Base-by-base conservation (phyloP, 2,329 filamentous ascomycete species). In the Penicillium hordei region DNA sequence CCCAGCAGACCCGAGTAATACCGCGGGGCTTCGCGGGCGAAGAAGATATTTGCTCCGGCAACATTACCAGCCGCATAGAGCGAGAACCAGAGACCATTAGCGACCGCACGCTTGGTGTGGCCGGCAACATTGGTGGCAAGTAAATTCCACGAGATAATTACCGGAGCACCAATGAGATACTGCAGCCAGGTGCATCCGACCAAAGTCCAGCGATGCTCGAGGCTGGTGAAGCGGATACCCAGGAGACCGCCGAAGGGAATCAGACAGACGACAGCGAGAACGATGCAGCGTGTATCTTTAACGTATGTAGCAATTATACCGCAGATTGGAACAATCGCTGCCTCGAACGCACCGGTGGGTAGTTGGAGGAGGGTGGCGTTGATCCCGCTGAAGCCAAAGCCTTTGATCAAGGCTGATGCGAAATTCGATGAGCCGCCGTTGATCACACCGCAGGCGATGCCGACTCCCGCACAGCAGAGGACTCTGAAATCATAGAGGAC, bases 131-230 rank as follows among this genome's bases (percentile, higher is more conserved):
- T 80, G n/a, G 76, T 71, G 2, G 74, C 78, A 13, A 82, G 75
- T 0, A 83, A 61, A 25, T 81, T 82, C 81, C 81, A 84, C 38
- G 73, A 81, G 1, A 83, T 61, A 39, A 83, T 78, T 2, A 83
- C 76, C 0, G 81, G 78, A 0, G 79, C 78, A 5, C 81, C 81
- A 39, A 83, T 58, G 2, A 82, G 70, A 42, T 79, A 79, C 58
- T 82, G 79, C 13, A 83, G 67, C 81, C 81, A 83, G 8, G 79
- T 80, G 63, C 81, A 82, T n/a, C 72, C 81, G 0, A 82, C 79
- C 1, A 83, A 74, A 1, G 76, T 77, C 70, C 80, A 80, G 9
- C 77, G 77, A 48, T 82, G 74, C 4, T 76, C 67, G 3, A 81
- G 68, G 21, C 69, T 64, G 17, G 81, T 82, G 29, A 80, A 76